phyloP scores from a whole-genome alignment of 306 rosid genomes.

The Medicago truncatula region MtrunA17r5.0-ANR NC_053044.1:33355001-33355500 shows the following conservation, averaged over 20 bases:
- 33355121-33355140: not conserved
- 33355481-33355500: not conserved
- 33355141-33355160: not conserved
- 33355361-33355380: constrained; percentile 36
- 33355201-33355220: not conserved
- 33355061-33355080: too few relatives aligned
- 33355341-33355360: constrained; percentile 63
- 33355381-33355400: constrained; percentile 43
- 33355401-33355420: constrained; percentile 52
- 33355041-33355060: not conserved
- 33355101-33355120: not conserved
- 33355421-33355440: constrained; percentile 62
- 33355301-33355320: constrained; percentile 63
- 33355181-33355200: not conserved
- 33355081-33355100: not conserved
- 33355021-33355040: too few relatives aligned
- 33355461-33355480: constrained; percentile 33
- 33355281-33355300: constrained; percentile 57
- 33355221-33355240: constrained; percentile 11
- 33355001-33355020: too few relatives aligned
- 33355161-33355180: not conserved
- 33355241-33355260: constrained; percentile 18
- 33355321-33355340: constrained; percentile 55
- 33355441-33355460: constrained; percentile 45
- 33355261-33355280: constrained; percentile 13